Percentiles rank a stretch among this genome's conserved stretches.
phyloP scores from a whole-genome alignment of 352 stramenopile species.

The Plasmopara muralis region DNA sequence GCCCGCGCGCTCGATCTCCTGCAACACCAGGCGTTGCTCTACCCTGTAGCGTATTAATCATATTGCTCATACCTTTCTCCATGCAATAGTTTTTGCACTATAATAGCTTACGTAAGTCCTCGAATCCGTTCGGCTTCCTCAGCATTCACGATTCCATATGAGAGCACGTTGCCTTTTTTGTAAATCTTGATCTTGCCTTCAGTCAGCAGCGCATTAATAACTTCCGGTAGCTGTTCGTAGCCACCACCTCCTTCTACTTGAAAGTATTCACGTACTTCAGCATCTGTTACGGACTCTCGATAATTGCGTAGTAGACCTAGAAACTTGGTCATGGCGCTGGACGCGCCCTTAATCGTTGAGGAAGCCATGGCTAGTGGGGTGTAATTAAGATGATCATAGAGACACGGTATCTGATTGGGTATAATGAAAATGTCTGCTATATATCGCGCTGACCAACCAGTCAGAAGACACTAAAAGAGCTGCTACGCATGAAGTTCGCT shows the following conservation, averaged over 20 bases:
- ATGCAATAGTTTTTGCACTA: no score
- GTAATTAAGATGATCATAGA: constrained; percentile 9
- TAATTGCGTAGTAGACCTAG: constrained; percentile 74
- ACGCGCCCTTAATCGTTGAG: constrained; percentile 21
- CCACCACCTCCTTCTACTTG: constrained; percentile 44
- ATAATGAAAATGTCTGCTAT: constrained; percentile 5
- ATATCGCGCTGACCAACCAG: constrained; percentile 28
- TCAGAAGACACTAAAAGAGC: constrained; percentile 15
- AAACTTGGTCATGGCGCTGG: constrained; percentile 57
- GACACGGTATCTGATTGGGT: constrained; percentile 24
- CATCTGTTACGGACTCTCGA: constrained; percentile 69
- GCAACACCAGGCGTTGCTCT: constrained; percentile 82
- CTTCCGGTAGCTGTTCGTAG: constrained; percentile 73
- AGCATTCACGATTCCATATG: constrained; percentile 72
- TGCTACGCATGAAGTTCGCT: constrained; percentile 74
- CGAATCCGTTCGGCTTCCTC: constrained; percentile 84
- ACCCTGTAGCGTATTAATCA: constrained; percentile 30
- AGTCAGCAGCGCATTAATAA: constrained; percentile 81
- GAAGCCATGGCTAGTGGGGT: constrained; percentile 20
- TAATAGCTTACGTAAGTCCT: constrained; percentile 50
- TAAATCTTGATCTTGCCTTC: constrained; percentile 88
- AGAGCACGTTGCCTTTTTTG: constrained; percentile 79
- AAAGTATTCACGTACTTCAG: constrained; percentile 79
- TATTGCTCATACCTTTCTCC: constrained; percentile 10
- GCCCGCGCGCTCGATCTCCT: constrained; percentile 94